Evolutionary conservation across 805 yeast genomes (phyloP), one percentile per base, ranked within the genome.

Genomic region (Starmerella davenportii): DNA sequence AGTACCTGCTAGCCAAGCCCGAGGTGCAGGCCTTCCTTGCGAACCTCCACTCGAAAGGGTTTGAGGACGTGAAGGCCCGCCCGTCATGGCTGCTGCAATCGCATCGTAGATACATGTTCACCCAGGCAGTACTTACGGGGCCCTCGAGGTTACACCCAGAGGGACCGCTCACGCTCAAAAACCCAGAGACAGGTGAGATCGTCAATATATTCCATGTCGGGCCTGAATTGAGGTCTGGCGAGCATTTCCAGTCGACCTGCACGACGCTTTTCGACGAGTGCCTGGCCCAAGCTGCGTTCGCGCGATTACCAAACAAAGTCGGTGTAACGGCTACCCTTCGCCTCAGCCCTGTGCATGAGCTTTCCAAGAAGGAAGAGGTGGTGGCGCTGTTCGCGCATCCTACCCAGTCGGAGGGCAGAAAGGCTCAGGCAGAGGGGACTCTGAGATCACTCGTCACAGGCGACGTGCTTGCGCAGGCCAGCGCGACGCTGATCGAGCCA

Each of bases 291-390:
- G 75, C 87, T 48, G 94, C 94, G 20, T 82, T 84, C 53, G 72
- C 79, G 2, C 55, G 63, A 24, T 60, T 84, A 18, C 95, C 95
- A 0, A 69, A 73, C 38, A 69, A 72, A 40, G 64, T 75, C 41
- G 95, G 95, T 9, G 93, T 84, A 17, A 85, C 95, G 1, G 95
- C 92, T 0, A 68, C 66, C 33, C 61, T 85, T 28, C 59, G 68
- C 3, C 62, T 84, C 4, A 65, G 77, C 34, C 67, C 65, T 8
- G 16, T 42, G 13, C n/a, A 13, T 19, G 21, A 19, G 18, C 14
- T 14, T 2, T 27, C 30, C 15, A 16, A 36, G 15, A 31, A 13
- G 2, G 39, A 38, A 11, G 41, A 39, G 18, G 17, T 40, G 4
- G 35, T 43, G 4, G 43, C 30, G 24, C 30, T 45, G 23, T 35